These are phyloP conservation scores for Trametes villosa DNA, from an alignment of 768 basidiomycete genomes.

Conservation along the genomic window DNA sequence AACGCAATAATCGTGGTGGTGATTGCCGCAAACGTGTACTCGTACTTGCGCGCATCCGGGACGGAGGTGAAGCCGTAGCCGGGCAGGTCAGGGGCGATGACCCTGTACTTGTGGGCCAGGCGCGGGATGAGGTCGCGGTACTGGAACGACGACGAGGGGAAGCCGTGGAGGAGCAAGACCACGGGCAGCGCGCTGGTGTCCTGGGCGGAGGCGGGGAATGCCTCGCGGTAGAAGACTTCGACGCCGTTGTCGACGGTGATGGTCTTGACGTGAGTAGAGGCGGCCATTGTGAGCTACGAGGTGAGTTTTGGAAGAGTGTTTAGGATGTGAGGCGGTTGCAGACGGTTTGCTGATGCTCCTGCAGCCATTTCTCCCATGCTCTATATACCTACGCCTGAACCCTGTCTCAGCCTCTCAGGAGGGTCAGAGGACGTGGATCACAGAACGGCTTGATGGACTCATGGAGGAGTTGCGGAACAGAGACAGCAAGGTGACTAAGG, in stretches of 20 bases:
- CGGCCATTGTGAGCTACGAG: background rate
- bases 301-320: background rate
- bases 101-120: slow-evolving; percentile 45
- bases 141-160: slow-evolving; percentile 52
- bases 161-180: slow-evolving; percentile 54
- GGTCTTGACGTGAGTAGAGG: slow-evolving; percentile 30
- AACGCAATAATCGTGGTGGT: slow-evolving; percentile 46
- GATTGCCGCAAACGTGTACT: slow-evolving; percentile 47
- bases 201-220: slow-evolving; percentile 35
- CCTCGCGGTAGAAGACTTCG: slow-evolving; percentile 49
- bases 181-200: slow-evolving; percentile 25
- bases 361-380: too few species aligned
- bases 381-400: too few species aligned
- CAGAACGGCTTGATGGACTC: too few species aligned
- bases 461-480: too few species aligned
- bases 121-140: slow-evolving; percentile 51
- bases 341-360: too few species aligned
- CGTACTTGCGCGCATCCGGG: slow-evolving; percentile 41
- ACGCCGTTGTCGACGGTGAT: slow-evolving; percentile 38
- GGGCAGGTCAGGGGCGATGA: slow-evolving; percentile 56
- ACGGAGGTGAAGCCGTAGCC: slow-evolving; percentile 55
- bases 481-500: too few species aligned
- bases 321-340: background rate
- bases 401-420: too few species aligned
- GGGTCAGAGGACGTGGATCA: too few species aligned